A percentile compares a stretch with the other conserved stretches of the same genome.
These are phyloP conservation scores for Dendrobium catenatum DNA, from an alignment of 106 monocot genomes.

Conservation along the genomic window DNA sequence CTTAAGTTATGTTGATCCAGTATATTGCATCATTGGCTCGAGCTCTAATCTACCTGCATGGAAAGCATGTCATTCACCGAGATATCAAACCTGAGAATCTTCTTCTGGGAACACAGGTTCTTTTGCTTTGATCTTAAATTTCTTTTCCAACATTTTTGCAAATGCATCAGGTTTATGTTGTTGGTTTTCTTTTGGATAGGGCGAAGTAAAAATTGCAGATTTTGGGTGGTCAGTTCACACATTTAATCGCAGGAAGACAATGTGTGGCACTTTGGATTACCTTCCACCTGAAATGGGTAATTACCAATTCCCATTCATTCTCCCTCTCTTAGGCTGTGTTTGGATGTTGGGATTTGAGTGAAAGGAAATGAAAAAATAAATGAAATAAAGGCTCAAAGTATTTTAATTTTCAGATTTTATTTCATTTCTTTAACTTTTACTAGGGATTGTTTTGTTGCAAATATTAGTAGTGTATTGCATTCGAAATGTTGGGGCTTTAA, in stretches of 20 bases:
- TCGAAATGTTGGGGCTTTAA: no score
- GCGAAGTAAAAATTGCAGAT: constrained; percentile 97
- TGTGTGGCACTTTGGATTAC: constrained; percentile 98
- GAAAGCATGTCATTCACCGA: constrained; percentile 97
- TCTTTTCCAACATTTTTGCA: background rate
- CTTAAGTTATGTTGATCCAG: constrained; percentile 19
- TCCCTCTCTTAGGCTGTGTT: background rate
- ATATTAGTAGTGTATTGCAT: no score
- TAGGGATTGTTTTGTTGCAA: no score
- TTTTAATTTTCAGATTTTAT: background rate
- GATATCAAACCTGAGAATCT: constrained; percentile 99
- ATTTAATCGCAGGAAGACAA: constrained; percentile 76
- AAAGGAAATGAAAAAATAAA: background rate
- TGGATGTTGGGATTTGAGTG: background rate
- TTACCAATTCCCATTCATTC: background rate
- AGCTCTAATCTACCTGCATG: constrained; percentile 89
- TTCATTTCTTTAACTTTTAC: background rate
- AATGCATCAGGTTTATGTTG: background rate
- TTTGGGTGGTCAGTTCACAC: constrained; percentile 99
- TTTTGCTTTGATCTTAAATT: background rate
- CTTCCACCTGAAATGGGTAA: constrained; percentile 99
- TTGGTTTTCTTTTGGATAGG: constrained; percentile 31
- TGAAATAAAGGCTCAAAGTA: background rate
- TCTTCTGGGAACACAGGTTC: constrained; percentile 78
- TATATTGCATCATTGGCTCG: constrained; percentile 84